phyloP scores from a whole-genome alignment of 345 rosid genomes.

The Murraya paniculata region DNA sequence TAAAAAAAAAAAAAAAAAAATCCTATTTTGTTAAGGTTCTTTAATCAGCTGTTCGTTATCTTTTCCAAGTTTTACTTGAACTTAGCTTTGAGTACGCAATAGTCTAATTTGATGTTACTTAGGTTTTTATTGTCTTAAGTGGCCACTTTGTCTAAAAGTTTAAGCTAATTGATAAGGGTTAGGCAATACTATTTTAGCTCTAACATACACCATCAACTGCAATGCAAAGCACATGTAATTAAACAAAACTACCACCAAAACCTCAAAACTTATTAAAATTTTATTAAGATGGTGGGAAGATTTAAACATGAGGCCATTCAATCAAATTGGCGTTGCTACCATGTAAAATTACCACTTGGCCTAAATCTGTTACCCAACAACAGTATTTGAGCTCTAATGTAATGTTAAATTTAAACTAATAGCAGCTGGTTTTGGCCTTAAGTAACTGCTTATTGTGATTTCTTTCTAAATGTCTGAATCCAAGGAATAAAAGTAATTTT shows the following conservation, averaged over 20 bases:
- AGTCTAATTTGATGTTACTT: background rate
- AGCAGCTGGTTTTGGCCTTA: background rate
- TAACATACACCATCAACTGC: background rate
- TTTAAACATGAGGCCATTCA: background rate
- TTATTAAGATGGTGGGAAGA: background rate
- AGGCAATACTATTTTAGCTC: background rate
- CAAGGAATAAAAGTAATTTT: conserved; percentile 8
- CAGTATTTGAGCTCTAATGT: background rate
- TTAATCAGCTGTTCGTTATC: background rate
- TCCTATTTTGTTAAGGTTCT: background rate
- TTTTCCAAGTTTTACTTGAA: background rate
- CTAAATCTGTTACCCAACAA: background rate
- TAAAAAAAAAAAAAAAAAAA: background rate
- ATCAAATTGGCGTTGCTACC: background rate
- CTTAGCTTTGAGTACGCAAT: background rate
- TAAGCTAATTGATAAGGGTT: background rate
- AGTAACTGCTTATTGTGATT: background rate
- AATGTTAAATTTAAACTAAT: background rate
- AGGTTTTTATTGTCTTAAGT: background rate
- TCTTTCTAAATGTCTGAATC: conserved; percentile 10
- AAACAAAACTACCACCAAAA: background rate
- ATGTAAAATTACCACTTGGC: background rate
- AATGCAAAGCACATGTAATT: background rate
- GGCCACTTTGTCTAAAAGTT: background rate
- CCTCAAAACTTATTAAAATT: background rate